Percentiles rank a stretch among this genome's conserved stretches.
Evolutionary conservation across 352 stramenopile species (phyloP).

Genomic region (Phytophthora constricta): DNA sequence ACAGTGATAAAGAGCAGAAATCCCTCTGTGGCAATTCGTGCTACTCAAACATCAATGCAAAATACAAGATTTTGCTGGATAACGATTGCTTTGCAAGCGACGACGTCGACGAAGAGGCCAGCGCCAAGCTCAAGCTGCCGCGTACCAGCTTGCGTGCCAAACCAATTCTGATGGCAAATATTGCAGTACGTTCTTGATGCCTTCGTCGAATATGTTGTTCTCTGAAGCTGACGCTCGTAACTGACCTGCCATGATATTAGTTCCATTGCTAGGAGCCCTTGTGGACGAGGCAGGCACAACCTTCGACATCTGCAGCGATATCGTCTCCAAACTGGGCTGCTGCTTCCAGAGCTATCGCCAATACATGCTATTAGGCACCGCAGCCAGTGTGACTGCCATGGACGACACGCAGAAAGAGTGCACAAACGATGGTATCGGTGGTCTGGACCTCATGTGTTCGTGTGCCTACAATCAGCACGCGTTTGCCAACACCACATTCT

Average conservation of each 20-base stretch:
- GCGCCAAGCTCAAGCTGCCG: slow-evolving; percentile 57
- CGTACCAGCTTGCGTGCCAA: slow-evolving; percentile 82
- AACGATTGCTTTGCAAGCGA: slow-evolving; percentile 70
- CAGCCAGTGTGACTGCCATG: slow-evolving; percentile 50
- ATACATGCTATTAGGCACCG: slow-evolving; percentile 74
- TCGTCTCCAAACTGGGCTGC: slow-evolving; percentile 75
- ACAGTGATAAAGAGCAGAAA: slow-evolving; percentile 64
- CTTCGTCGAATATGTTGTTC: background rate
- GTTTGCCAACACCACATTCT: slow-evolving; percentile 63
- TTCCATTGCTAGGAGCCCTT: slow-evolving; percentile 61
- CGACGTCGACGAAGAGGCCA: slow-evolving; percentile 65
- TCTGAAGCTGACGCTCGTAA: background rate
- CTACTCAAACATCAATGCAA: slow-evolving; percentile 55
- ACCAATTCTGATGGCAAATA: slow-evolving; percentile 61
- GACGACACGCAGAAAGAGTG: slow-evolving; percentile 61
- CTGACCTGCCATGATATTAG: slow-evolving; percentile 29
- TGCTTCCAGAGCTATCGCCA: slow-evolving; percentile 87
- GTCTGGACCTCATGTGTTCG: slow-evolving; percentile 53
- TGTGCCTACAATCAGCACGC: slow-evolving; percentile 71
- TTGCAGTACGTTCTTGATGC: slow-evolving; percentile 68
- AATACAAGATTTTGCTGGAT: slow-evolving; percentile 71
- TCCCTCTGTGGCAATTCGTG: slow-evolving; percentile 70
- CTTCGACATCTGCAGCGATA: slow-evolving; percentile 75
- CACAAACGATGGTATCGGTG: slow-evolving; percentile 42
- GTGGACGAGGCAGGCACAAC: slow-evolving; percentile 53